Percentiles rank a stretch among this genome's conserved stretches.
phyloP scores from a whole-genome alignment of 306 rosid genomes.

The Urtica urens region DNA sequence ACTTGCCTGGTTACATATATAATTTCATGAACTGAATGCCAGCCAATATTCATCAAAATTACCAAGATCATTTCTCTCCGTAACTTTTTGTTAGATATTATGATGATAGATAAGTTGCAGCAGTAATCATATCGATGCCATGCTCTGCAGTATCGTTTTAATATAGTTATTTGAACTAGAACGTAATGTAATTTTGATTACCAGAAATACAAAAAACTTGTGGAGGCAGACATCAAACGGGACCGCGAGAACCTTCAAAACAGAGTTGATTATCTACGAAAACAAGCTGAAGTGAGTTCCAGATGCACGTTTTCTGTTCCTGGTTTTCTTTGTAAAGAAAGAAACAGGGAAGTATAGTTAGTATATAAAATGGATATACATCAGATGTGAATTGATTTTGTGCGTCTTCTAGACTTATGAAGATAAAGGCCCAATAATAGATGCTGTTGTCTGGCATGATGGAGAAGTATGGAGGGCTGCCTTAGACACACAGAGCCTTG shows the following conservation, averaged over 20 bases:
- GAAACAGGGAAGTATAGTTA: no score
- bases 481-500: slow-evolving; percentile 79
- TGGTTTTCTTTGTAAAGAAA: no score
- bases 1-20: slow-evolving; percentile 11
- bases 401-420: slow-evolving; percentile 60
- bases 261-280: slow-evolving; percentile 61
- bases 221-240: slow-evolving; percentile 50
- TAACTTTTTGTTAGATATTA: no score
- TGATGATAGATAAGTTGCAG: no score
- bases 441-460: slow-evolving; percentile 96
- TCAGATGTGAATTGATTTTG: slow-evolving; percentile 15
- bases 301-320: slow-evolving; percentile 1
- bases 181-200: slow-evolving; percentile 8
- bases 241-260: slow-evolving; percentile 72
- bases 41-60: no score
- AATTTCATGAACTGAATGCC: slow-evolving; percentile 1
- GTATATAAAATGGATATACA: no score
- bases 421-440: slow-evolving; percentile 82
- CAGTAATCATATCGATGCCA: no score
- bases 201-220: slow-evolving; percentile 59
- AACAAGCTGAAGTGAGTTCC: slow-evolving; percentile 76
- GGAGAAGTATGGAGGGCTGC: slow-evolving; percentile 97
- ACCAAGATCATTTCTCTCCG: no score
- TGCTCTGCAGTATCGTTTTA: slow-evolving; percentile 6
- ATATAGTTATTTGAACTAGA: not conserved